Evolutionary conservation across 306 rosid genomes (phyloP).

Genomic region (Rosa lucieae): DNA sequence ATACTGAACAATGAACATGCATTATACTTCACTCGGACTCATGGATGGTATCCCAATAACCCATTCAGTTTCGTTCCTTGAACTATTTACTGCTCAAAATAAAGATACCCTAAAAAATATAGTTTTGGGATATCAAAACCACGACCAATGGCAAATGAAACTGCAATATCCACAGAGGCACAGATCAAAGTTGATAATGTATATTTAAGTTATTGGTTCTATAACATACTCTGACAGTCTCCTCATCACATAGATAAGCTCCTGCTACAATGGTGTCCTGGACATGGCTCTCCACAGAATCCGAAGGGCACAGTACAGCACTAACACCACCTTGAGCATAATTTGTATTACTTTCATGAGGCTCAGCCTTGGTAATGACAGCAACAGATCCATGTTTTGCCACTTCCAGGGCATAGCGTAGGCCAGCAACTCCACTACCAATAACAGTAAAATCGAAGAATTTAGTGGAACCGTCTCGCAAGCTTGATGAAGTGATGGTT

Average conservation of each 20-base stretch:
- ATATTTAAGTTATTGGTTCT: neutral
- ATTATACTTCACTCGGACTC: neutral
- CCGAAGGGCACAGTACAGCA: slow-evolving; percentile 85
- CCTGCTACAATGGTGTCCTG: slow-evolving; percentile 95
- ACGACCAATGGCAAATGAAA: neutral
- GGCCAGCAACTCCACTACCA: slow-evolving; percentile 98
- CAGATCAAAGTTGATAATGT: slow-evolving; percentile 7
- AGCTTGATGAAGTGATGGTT: slow-evolving; percentile 47
- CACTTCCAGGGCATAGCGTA: slow-evolving; percentile 91
- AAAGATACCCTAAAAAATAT: neutral
- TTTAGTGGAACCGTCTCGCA: slow-evolving; percentile 55
- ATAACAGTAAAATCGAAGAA: slow-evolving; percentile 76
- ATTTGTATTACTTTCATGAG: slow-evolving; percentile 96
- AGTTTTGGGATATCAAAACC: neutral
- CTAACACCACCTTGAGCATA: slow-evolving; percentile 99
- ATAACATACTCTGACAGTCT: slow-evolving; percentile 79
- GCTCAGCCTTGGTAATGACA: slow-evolving; percentile 90
- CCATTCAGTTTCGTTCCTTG: neutral
- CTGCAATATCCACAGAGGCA: slow-evolving; percentile 11
- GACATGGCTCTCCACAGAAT: slow-evolving; percentile 95
- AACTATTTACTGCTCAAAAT: neutral
- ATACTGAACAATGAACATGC: neutral
- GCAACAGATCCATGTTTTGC: slow-evolving; percentile 91
- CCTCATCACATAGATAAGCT: slow-evolving; percentile 92
- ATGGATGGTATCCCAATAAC: neutral